Evolutionary conservation across 1,139 yeast genomes (phyloP).

Genomic region (Kurtzmaniella natalensis): DNA sequence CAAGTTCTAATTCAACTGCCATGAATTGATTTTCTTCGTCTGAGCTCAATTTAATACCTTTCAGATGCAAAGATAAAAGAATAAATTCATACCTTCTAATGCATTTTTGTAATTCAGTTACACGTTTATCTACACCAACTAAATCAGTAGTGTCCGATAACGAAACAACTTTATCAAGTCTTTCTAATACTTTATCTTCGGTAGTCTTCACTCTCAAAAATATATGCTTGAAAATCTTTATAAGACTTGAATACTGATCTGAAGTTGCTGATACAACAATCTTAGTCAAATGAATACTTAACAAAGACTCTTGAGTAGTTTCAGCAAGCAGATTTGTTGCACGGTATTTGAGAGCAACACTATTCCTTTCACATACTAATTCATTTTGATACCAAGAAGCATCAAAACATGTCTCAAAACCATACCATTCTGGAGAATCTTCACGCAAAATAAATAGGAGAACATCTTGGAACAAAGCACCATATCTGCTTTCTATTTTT

Average conservation of each 20-base stretch:
- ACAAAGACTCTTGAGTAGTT: slow-evolving; percentile 5
- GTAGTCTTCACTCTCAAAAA: slow-evolving; percentile 64
- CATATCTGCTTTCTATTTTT: slow-evolving; percentile 67
- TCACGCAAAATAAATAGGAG: slow-evolving; percentile 62
- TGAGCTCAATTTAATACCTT: slow-evolving; percentile 19
- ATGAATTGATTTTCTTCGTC: slow-evolving; percentile 27
- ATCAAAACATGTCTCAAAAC: slow-evolving; percentile 69
- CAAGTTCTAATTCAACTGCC: slow-evolving; percentile 53
- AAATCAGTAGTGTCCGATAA: slow-evolving; percentile 68
- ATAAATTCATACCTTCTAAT: slow-evolving; percentile 43
- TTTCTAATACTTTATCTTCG: slow-evolving; percentile 51
- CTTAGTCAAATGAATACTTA: slow-evolving; percentile 64
- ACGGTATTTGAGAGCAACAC: slow-evolving; percentile 55
- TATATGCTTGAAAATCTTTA: slow-evolving; percentile 59
- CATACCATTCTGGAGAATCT: slow-evolving; percentile 69
- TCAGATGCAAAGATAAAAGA: slow-evolving; percentile 39
- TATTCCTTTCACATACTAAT: slow-evolving; percentile 58
- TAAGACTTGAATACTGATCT: slow-evolving; percentile 64
- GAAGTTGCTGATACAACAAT: slow-evolving; percentile 72
- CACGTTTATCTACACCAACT: slow-evolving; percentile 47
- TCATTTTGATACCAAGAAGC: slow-evolving; percentile 51
- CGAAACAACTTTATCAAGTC: slow-evolving; percentile 61
- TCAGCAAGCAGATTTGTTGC: slow-evolving; percentile 4
- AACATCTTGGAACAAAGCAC: slow-evolving; percentile 63
- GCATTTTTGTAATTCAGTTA: slow-evolving; percentile 52